Base-by-base conservation (phyloP, 129 eudicot species). In the Ambrosia artemisiifolia region DNA sequence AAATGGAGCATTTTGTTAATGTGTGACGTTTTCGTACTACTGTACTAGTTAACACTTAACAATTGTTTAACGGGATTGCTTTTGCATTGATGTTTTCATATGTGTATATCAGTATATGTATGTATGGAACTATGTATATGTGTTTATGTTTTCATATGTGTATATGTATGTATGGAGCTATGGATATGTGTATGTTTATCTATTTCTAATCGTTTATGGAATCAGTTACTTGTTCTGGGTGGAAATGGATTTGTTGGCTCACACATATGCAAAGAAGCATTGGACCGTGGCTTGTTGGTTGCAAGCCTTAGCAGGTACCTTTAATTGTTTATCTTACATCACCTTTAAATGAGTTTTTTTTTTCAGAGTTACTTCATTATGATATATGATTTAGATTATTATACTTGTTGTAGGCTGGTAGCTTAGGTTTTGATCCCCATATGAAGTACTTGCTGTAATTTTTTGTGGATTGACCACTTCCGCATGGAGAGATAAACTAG, bases 231-330 rank as follows among this genome's bases (percentile, higher is more conserved):
- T 63, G 96, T 94, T 69, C 83, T 90, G 47, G 99, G 99, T 57
- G 97, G 99, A 67, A 94, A 88, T 72, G 99, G 99, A 36, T 94
- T 88, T 83, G 96, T 94, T 72, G 99, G 99, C 47, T 94, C 99
- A 18, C 93, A 94, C 82, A 49, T 94, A 60, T 94, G 96, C 81
- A 80, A 86, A 78, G 99, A 94, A 81, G 99, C 97, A 66, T 62
- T 90, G 66, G 80, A 83, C 48, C 93, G 86, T 61, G 97, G 99
- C 19, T 74, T 94, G 35, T 69, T 85, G 3, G 99, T 94, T 74
- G 89, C 87, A 35, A 94, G 99, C 79, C 95, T 94, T 65, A 94
- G 91, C 97, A 90, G 99, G 99, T 94, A 86, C 61, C 11, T 17
- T 53, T 63, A 42, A 19, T 57, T 13, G 18, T 53, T 71, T 49